Percentiles rank a stretch among this genome's conserved stretches.
Evolutionary conservation across 2,329 filamentous ascomycete genomes (phyloP).

Genomic region (Aschersonia sp.): DNA sequence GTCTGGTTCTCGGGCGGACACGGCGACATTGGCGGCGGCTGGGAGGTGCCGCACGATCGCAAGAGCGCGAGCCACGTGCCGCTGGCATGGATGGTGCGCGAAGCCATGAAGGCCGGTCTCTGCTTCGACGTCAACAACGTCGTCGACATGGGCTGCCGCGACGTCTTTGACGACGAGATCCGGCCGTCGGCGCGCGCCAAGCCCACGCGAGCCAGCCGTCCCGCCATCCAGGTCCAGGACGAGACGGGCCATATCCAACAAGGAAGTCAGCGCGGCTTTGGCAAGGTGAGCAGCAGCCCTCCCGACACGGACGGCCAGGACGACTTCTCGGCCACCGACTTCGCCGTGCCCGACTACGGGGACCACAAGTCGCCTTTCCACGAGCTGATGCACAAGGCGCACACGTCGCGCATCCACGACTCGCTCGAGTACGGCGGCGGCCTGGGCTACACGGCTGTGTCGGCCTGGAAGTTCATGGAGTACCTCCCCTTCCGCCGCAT

Average conservation of each 20-base stretch:
- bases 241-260: slow-evolving; percentile 7
- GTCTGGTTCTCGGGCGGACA: slow-evolving; percentile 73
- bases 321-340: slow-evolving; percentile 5
- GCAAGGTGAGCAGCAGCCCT: no score
- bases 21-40: slow-evolving; percentile 66
- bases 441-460: slow-evolving; percentile 36
- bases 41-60: slow-evolving; percentile 40
- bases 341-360: not conserved
- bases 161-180: slow-evolving; percentile 5
- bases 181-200: slow-evolving; percentile 1
- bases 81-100: slow-evolving; percentile 54
- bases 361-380: slow-evolving; percentile 29
- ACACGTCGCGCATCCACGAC: slow-evolving; percentile 49
- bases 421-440: slow-evolving; percentile 53
- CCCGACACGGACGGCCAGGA: slow-evolving; percentile 5
- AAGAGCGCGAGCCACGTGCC: slow-evolving; percentile 56
- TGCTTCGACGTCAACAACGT: slow-evolving; percentile 57
- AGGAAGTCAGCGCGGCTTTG: slow-evolving; percentile 2
- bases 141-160: slow-evolving; percentile 45
- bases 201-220: slow-evolving; percentile 4
- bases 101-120: slow-evolving; percentile 48
- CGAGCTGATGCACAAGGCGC: slow-evolving; percentile 41
- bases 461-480: slow-evolving; percentile 67
- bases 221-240: slow-evolving; percentile 12
- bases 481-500: slow-evolving; percentile 70